Conservation (phyloP, 441 rosid species). For the Pelargonium myrrhifolium region DNA sequence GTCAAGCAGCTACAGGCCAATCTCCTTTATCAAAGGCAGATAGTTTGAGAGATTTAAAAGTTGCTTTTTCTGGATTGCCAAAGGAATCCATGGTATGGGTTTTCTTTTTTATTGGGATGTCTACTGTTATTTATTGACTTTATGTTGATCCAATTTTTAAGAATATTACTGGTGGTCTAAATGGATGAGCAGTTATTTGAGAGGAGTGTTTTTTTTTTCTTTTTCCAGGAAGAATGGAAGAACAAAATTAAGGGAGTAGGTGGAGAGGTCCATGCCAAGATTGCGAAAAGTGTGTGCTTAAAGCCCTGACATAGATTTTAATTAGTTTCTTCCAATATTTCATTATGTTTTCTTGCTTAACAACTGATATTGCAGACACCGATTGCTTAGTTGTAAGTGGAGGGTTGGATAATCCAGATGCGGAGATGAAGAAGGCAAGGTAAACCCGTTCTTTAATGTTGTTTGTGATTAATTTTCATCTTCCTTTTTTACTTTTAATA, state of each 20-base stretch:
- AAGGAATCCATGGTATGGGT: slow-evolving; percentile 51
- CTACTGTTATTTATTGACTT: neutral
- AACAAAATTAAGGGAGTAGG: slow-evolving; percentile 68
- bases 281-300: slow-evolving; percentile 55
- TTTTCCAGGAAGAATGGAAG: slow-evolving; percentile 80
- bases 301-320: slow-evolving; percentile 10
- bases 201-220: neutral
- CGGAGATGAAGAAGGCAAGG: slow-evolving; percentile 80
- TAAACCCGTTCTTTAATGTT: slow-evolving; percentile 30
- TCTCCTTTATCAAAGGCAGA: slow-evolving; percentile 47
- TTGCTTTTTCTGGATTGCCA: slow-evolving; percentile 54
- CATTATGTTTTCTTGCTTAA: slow-evolving; percentile 15
- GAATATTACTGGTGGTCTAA: neutral
- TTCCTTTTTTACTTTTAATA: neutral
- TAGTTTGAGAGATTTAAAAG: slow-evolving; percentile 64
- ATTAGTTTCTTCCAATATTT: slow-evolving; percentile 4
- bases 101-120: neutral
- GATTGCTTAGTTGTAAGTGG: slow-evolving; percentile 75
- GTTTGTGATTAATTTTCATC: slow-evolving; percentile 12
- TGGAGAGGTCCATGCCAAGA: slow-evolving; percentile 61
- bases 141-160: neutral
- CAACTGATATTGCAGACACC: slow-evolving; percentile 49
- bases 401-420: slow-evolving; percentile 41
- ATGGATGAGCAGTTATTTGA: neutral
- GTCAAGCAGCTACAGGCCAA: slow-evolving; percentile 37